Evolutionary conservation across 2,329 filamentous ascomycete genomes (phyloP).

Genomic region (Scedosporium apiospermum): DNA sequence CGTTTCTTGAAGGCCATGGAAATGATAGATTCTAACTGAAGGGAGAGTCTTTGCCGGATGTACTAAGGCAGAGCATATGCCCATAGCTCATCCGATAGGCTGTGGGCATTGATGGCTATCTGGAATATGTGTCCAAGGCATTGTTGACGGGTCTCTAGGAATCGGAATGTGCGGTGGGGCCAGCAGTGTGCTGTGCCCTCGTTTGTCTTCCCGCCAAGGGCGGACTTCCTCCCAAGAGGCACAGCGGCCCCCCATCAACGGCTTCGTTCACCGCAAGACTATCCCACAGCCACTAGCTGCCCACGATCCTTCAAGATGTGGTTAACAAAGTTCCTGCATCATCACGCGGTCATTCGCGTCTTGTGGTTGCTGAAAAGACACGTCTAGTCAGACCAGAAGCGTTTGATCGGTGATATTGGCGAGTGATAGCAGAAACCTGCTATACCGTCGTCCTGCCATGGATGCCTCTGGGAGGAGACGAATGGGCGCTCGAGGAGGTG

Average conservation of each 20-base stretch:
- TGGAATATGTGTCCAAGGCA: neutral
- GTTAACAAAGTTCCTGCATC: constrained; percentile 3
- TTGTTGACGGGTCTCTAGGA: neutral
- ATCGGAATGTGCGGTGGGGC: neutral
- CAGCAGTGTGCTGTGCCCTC: neutral
- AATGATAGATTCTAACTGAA: too few species aligned
- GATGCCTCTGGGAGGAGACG: neutral
- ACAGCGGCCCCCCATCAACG: neutral
- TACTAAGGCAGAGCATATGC: too few species aligned
- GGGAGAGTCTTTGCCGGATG: too few species aligned
- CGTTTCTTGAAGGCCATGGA: too few species aligned
- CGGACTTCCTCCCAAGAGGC: neutral
- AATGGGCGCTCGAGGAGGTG: neutral
- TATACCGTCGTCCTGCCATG: neutral
- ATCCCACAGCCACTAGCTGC: neutral
- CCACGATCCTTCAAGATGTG: neutral
- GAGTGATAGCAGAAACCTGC: constrained; percentile 1
- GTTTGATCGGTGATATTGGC: constrained; percentile 4
- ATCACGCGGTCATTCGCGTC: constrained; percentile 5
- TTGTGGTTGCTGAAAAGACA: constrained; percentile 1
- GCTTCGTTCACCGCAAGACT: neutral
- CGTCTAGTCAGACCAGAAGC: neutral
- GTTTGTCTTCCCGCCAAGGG: neutral
- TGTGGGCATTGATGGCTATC: too few species aligned
- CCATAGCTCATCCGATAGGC: too few species aligned